Base-by-base conservation (phyloP, 257 asterid species). In the Nicotiana noctiflora region DNA sequence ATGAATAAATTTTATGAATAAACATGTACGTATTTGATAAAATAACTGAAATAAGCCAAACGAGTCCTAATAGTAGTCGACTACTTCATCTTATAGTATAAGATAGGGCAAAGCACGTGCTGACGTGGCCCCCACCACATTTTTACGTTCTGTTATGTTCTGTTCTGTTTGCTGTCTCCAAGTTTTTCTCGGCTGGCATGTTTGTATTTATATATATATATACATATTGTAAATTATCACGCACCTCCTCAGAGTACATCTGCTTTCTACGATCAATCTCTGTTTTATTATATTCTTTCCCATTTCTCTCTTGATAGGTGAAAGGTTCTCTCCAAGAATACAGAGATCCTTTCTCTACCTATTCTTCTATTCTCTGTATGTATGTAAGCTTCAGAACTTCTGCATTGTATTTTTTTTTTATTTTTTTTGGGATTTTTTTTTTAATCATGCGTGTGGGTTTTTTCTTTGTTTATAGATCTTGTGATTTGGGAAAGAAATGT, bases 401-500 rank as follows among this genome's bases (percentile, higher is more conserved):
- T 62, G 46, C 46, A 40, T 37, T 68, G 12, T 34, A 34, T 10
- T 6, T 11, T 15, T 0, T 3, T n/a, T 32, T 17, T 29, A 25
- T 25, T 31, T 6, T 75, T 21, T 18, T 3, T 9, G 21, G 5
- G 56, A 5, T 12, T 78, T 64, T 55, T 57, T 76, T 11, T 25
- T 25, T 25, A 25, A 5, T 2, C 21, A 57, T 44, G 29, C 13
- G 3, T 65, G n/a, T 12, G 67, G 56, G 6, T 60, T 27, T 40
- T 40, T 29, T 53, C 79, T 68, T 51, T 64, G 8, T 34, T 51
- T 19, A 37, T 85, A 87, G 94, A 87, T 91, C 92, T 87, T 63
- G 82, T 72, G 61, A 72, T 72, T 72, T 72, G 78, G 78, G 78
- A 72, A 72, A 85, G 84, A 84, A 82, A 95, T 95, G 98, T 84